Percentiles rank a stretch among this genome's conserved stretches.
These are phyloP conservation scores for Ophiostoma ips DNA, from an alignment of 2,329 filamentous ascomycete genomes.

Conservation along the genomic window DNA sequence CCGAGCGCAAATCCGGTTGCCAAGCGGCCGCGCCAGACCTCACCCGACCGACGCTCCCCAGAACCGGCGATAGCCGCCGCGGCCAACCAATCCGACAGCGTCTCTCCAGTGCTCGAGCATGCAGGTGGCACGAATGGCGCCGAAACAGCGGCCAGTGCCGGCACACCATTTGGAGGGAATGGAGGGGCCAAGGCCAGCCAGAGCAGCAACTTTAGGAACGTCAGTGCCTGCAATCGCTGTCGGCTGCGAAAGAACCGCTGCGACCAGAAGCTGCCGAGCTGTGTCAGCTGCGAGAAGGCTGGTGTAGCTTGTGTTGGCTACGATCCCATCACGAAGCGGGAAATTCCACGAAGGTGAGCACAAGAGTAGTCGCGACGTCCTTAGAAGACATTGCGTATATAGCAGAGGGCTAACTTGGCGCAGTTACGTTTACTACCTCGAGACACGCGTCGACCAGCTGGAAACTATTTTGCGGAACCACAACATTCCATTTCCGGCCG, in stretches of 20 bases:
- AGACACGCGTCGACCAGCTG: conserved; percentile 71
- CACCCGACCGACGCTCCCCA: conserved; percentile 32
- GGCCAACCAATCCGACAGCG: not conserved
- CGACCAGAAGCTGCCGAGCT: conserved; percentile 83
- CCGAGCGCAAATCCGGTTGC: conserved; percentile 35
- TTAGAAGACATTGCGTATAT: not conserved
- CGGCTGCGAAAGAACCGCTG: conserved; percentile 86
- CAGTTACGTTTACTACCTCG: conserved; percentile 89
- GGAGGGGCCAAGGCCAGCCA: conserved; percentile 33
- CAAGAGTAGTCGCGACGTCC: too few species aligned
- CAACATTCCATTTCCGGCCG: conserved; percentile 56
- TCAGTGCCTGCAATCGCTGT: conserved; percentile 90
- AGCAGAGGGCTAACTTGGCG: not conserved
- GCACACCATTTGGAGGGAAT: conserved; percentile 15
- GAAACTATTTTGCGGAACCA: conserved; percentile 60
- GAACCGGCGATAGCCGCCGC: conserved; percentile 19
- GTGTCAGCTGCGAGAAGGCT: conserved; percentile 87
- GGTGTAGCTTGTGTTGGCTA: conserved; percentile 84
- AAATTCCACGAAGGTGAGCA: conserved; percentile 81
- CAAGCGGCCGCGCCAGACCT: conserved; percentile 44
- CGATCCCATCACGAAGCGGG: conserved; percentile 89
- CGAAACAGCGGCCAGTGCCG: conserved; percentile 16
- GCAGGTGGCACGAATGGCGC: conserved; percentile 16
- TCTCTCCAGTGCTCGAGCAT: not conserved
- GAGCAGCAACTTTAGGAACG: conserved; percentile 64